Evolutionary conservation across 352 stramenopile species (phyloP).

Genomic region (Phytophthora chlamydospora): DNA sequence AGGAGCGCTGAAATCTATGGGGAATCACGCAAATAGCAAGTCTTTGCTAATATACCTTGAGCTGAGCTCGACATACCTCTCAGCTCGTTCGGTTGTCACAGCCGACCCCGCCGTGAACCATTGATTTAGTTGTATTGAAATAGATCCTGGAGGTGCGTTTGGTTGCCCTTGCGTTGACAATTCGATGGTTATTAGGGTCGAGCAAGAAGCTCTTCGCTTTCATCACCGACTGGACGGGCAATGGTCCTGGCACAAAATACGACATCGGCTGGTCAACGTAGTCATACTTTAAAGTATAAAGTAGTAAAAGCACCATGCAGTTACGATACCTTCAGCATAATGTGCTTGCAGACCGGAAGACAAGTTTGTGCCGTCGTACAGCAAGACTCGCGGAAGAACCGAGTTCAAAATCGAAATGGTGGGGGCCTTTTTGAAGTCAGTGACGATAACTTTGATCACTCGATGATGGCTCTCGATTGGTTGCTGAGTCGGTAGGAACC

Average conservation of each 20-base stretch:
- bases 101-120: too few relatives aligned
- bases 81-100: not conserved
- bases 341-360: not conserved
- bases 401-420: not conserved
- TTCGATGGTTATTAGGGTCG: not conserved
- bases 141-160: not conserved
- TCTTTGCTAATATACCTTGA: too few relatives aligned
- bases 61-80: too few relatives aligned
- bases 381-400: constrained; percentile 1
- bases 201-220: not conserved
- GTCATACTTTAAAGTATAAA: too few relatives aligned
- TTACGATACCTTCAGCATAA: too few relatives aligned
- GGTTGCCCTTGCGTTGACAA: not conserved
- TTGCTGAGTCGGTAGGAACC: constrained; percentile 5
- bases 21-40: too few relatives aligned
- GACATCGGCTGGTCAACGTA: too few relatives aligned
- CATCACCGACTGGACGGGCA: not conserved
- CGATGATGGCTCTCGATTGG: constrained; percentile 6
- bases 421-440: constrained; percentile 6
- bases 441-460: constrained; percentile 14
- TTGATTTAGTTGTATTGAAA: not conserved
- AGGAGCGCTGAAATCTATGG: too few relatives aligned
- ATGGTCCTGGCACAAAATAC: too few relatives aligned
- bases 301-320: too few relatives aligned
- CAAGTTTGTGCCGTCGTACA: not conserved